Evolutionary conservation across 768 basidiomycete genomes (phyloP).

Genomic region (Auricularia sp.): DNA sequence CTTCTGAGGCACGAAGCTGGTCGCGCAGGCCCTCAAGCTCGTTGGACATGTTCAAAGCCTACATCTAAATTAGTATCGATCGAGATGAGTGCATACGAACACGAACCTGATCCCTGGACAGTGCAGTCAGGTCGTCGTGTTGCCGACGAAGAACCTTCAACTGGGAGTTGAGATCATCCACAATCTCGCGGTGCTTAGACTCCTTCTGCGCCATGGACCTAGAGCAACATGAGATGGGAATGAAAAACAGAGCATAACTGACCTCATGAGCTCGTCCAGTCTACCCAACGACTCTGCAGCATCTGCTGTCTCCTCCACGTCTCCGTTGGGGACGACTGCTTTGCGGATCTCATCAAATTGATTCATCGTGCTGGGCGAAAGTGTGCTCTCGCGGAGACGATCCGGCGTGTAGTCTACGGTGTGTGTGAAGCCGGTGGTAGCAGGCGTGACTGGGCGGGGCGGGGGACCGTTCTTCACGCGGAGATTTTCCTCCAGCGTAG

Average conservation of each 20-base stretch:
- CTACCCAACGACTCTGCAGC: constrained; percentile 65
- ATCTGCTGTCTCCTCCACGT: constrained; percentile 33
- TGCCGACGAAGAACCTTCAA: constrained; percentile 52
- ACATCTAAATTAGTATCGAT: constrained; percentile 3
- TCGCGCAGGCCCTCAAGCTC: constrained; percentile 66
- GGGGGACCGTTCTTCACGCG: constrained; percentile 23
- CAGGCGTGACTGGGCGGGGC: constrained; percentile 2
- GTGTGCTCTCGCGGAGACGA: constrained; percentile 20
- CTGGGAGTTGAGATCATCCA: constrained; percentile 61
- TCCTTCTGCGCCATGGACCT: constrained; percentile 99
- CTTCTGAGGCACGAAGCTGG: constrained; percentile 11
- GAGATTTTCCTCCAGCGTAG: constrained; percentile 50
- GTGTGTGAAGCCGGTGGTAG: constrained; percentile 4
- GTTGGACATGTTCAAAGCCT: constrained; percentile 81
- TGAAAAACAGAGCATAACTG: constrained; percentile 20
- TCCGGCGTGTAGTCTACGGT: constrained; percentile 5
- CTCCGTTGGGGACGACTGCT: constrained; percentile 43
- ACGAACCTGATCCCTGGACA: constrained; percentile 75
- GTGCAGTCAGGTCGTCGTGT: constrained; percentile 68
- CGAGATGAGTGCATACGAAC: constrained; percentile 9
- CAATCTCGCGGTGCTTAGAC: constrained; percentile 71
- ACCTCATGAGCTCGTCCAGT: constrained; percentile 91
- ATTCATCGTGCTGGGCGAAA: constrained; percentile 64
- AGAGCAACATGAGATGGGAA: constrained; percentile 9
- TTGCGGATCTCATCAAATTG: constrained; percentile 68